These are phyloP conservation scores for Botryotinia globosa DNA, from an alignment of 2,329 filamentous ascomycete species.

Conservation along the genomic window DNA sequence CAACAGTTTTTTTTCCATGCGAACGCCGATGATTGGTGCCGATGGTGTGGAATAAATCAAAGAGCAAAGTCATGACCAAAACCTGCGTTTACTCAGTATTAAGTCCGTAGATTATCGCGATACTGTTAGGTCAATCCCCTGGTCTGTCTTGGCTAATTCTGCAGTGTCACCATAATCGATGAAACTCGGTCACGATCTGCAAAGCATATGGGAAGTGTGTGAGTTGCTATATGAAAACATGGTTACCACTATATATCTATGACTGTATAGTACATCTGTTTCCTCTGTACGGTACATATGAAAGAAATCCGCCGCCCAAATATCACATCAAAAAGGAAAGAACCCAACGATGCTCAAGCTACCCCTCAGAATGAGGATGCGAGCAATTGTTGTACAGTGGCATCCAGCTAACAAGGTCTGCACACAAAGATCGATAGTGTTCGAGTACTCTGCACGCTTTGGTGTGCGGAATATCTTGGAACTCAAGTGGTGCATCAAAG, in stretches of 20 bases:
- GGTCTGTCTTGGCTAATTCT: not conserved
- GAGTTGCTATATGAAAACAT: slow-evolving; percentile 5
- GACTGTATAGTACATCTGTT: slow-evolving; percentile 2
- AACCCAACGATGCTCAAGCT: slow-evolving; percentile 8
- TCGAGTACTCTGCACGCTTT: not conserved
- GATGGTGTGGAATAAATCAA: not conserved
- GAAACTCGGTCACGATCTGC: slow-evolving; percentile 8
- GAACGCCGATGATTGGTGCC: not conserved
- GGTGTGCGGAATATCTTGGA: not conserved
- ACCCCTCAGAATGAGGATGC: slow-evolving; percentile 5
- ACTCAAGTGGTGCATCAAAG: slow-evolving; percentile 12
- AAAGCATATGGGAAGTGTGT: not conserved
- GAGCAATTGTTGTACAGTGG: not conserved
- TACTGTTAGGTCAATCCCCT: not conserved
- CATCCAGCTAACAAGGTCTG: not conserved
- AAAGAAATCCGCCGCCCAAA: slow-evolving; percentile 1
- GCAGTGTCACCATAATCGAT: not conserved
- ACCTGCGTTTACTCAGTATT: not conserved
- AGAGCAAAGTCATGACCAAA: not conserved
- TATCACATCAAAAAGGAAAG: not conserved
- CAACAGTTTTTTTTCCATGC: not conserved
- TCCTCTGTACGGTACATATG: not conserved
- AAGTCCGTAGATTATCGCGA: too few species aligned
- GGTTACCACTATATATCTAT: slow-evolving; percentile 6
- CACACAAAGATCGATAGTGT: not conserved